Conservation (phyloP, 306 rosid genomes). For the Alnus glutinosa region DNA sequence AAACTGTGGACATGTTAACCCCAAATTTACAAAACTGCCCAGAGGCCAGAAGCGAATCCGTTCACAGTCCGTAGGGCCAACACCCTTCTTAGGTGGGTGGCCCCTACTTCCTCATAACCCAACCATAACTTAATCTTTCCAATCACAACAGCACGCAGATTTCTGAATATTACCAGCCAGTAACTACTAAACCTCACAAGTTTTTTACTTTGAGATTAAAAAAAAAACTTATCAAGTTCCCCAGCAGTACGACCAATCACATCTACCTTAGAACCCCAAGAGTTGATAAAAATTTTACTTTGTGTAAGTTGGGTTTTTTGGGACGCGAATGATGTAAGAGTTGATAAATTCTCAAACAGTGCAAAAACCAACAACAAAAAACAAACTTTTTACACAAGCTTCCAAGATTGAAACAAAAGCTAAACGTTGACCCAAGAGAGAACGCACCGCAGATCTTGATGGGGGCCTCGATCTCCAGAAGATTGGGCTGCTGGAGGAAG, state of each 20-base stretch:
- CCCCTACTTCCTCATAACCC: not conserved
- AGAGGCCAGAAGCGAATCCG: not conserved
- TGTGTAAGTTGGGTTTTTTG: too few species aligned
- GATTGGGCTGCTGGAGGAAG: conserved; percentile 40
- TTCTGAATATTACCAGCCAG: not conserved
- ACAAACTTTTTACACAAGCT: not conserved
- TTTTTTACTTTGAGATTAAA: too few species aligned
- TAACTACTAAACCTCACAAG: not conserved
- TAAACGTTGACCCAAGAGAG: not conserved
- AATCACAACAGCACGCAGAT: not conserved
- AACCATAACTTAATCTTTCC: not conserved
- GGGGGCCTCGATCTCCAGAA: conserved; percentile 45
- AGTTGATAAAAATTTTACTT: too few species aligned
- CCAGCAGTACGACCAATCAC: too few species aligned
- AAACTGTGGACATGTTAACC: not conserved
- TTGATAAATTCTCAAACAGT: too few species aligned
- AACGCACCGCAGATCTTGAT: conserved; percentile 45
- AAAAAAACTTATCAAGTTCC: too few species aligned
- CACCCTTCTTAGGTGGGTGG: too few species aligned
- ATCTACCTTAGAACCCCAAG: too few species aligned
- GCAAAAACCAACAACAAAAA: too few species aligned
- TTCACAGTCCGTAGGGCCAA: too few species aligned
- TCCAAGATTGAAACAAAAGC: not conserved
- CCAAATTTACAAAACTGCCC: not conserved
- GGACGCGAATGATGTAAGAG: too few species aligned